phyloP scores from a whole-genome alignment of 2,329 filamentous ascomycete species.

The Calonectria naviculata region DNA sequence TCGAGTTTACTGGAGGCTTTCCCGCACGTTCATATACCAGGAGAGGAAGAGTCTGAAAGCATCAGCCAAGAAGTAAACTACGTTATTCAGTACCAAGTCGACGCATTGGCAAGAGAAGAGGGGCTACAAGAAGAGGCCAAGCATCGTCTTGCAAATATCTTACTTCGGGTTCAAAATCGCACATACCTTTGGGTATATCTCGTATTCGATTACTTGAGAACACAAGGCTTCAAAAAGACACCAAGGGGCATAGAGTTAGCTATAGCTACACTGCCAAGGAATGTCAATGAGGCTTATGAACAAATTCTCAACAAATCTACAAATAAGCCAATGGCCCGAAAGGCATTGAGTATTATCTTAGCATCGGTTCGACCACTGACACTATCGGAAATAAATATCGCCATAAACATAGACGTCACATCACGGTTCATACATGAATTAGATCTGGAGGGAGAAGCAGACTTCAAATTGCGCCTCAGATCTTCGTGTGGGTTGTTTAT shows the following conservation, averaged over 20 bases:
- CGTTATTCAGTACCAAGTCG: slow-evolving; percentile 46
- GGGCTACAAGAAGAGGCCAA: no score
- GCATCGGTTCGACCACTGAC: slow-evolving; percentile 40
- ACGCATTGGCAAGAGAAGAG: slow-evolving; percentile 18
- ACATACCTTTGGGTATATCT: slow-evolving; percentile 53
- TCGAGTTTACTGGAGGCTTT: slow-evolving; percentile 27
- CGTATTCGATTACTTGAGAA: slow-evolving; percentile 46
- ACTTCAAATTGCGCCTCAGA: slow-evolving; percentile 34
- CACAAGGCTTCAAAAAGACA: slow-evolving; percentile 34
- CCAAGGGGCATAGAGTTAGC: slow-evolving; percentile 26
- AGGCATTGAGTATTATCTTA: slow-evolving; percentile 40
- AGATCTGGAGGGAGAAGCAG: slow-evolving; percentile 31
- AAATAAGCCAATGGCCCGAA: slow-evolving; percentile 26
- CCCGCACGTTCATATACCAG: slow-evolving; percentile 47
- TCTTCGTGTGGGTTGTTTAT: slow-evolving; percentile 43
- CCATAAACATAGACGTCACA: slow-evolving; percentile 31
- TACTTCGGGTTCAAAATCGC: slow-evolving; percentile 38
- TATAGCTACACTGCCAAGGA: slow-evolving; percentile 40
- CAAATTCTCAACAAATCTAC: slow-evolving; percentile 37
- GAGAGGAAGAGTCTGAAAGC: slow-evolving; percentile 47
- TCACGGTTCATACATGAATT: slow-evolving; percentile 23
- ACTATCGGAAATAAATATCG: slow-evolving; percentile 42
- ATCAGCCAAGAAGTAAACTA: slow-evolving; percentile 50
- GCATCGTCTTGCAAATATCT: not conserved
- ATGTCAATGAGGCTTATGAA: slow-evolving; percentile 45